These are phyloP conservation scores for Saccharomycopsis oosterbeekiorum DNA, from an alignment of 805 yeast species.

Conservation along the genomic window DNA sequence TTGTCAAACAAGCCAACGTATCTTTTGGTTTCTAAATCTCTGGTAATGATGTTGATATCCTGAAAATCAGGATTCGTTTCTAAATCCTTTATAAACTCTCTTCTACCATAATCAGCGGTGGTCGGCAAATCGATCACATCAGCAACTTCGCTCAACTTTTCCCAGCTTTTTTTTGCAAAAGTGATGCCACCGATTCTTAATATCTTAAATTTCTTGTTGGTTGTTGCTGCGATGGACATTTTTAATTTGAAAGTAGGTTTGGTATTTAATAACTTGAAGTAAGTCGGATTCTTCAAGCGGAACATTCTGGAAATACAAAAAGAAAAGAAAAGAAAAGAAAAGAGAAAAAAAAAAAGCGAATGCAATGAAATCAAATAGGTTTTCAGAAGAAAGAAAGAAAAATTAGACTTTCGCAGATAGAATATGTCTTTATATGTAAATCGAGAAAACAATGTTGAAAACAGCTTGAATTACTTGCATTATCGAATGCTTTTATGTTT, in stretches of 20 bases:
- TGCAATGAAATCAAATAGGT: not conserved
- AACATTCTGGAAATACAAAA: not conserved
- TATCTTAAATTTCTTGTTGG: slow-evolving; percentile 36
- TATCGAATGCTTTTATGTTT: not conserved
- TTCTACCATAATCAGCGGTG: slow-evolving; percentile 27
- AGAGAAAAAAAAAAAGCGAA: not conserved
- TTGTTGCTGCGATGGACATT: not conserved
- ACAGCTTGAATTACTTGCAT: not conserved
- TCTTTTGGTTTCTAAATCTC: slow-evolving; percentile 44
- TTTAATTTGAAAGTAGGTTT: not conserved
- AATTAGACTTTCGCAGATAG: not conserved
- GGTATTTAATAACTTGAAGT: not conserved
- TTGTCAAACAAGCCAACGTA: slow-evolving; percentile 58
- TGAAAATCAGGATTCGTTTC: slow-evolving; percentile 27
- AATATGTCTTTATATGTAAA: not conserved
- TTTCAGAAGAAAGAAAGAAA: not conserved
- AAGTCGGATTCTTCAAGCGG: not conserved
- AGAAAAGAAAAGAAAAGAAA: not conserved
- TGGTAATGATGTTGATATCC: slow-evolving; percentile 26
- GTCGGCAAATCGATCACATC: slow-evolving; percentile 34
- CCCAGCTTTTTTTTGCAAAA: slow-evolving; percentile 62
- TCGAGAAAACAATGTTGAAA: not conserved
- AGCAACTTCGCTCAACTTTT: slow-evolving; percentile 35
- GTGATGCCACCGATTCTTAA: slow-evolving; percentile 53
- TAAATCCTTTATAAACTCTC: slow-evolving; percentile 32